Percentiles rank a stretch among this genome's conserved stretches.
phyloP scores from a whole-genome alignment of 148 eudicot genomes.

The Nepenthes gracilis region DNA sequence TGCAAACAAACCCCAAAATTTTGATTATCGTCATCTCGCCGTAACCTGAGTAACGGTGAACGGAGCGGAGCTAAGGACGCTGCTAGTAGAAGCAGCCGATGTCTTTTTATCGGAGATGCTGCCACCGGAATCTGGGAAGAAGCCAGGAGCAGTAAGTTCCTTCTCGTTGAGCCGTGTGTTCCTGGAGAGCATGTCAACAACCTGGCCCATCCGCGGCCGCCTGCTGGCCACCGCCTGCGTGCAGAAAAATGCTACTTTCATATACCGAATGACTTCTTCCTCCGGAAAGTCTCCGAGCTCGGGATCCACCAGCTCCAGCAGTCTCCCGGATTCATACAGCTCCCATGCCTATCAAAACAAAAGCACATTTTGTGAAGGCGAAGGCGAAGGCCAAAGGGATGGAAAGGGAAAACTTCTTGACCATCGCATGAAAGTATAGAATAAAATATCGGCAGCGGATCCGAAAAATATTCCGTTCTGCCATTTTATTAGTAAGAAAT shows the following conservation, averaged over 20 bases:
- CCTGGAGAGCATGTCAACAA: constrained; percentile 66
- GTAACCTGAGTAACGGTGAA: not conserved
- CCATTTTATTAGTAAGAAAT: no score
- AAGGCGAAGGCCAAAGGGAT: no score
- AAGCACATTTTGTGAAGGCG: not conserved
- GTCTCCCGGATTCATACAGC: constrained; percentile 56
- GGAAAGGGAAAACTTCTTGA: not conserved
- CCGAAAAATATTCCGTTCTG: no score
- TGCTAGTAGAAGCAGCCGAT: not conserved
- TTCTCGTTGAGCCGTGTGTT: constrained; percentile 61
- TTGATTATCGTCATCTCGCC: not conserved
- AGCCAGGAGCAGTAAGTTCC: constrained; percentile 66
- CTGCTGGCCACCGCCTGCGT: constrained; percentile 64
- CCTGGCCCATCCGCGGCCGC: constrained; percentile 89
- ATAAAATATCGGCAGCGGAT: no score
- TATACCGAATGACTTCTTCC: constrained; percentile 43
- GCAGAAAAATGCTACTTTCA: constrained; percentile 85
- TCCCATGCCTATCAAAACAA: constrained; percentile 60
- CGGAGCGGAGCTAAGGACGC: not conserved
- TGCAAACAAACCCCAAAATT: no score
- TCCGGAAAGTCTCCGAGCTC: constrained; percentile 56
- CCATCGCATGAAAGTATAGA: no score
- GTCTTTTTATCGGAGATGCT: not conserved
- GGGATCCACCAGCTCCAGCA: constrained; percentile 67
- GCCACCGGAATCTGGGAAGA: constrained; percentile 13